Evolutionary conservation across 371 early-diverging fungal species (phyloP).

Genomic region (Syncephalastrum racemosum): DNA sequence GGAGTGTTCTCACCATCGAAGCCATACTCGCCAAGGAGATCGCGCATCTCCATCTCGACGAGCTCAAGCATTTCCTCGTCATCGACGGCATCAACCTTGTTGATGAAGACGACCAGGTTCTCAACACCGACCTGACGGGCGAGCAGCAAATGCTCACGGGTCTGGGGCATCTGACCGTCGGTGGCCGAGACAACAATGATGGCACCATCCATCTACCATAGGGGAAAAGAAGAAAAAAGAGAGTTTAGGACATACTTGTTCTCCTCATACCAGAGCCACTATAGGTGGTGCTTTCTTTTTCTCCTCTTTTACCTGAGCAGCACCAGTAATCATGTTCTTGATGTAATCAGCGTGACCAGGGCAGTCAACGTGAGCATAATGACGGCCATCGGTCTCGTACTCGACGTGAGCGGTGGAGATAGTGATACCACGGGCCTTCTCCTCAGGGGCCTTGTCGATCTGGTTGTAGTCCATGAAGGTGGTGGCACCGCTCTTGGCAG

Average conservation of each 20-base stretch:
- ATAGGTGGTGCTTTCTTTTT: no score
- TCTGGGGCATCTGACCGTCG: constrained; percentile 95
- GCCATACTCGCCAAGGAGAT: constrained; percentile 88
- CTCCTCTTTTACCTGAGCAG: constrained; percentile 88
- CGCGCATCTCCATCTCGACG: constrained; percentile 99
- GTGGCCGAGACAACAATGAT: constrained; percentile 98
- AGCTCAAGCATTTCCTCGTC: constrained; percentile 97
- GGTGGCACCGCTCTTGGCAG: constrained; percentile 72
- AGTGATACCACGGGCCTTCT: constrained; percentile 97
- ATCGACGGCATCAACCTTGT: constrained; percentile 98
- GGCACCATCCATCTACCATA: constrained; percentile 89
- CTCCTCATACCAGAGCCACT: not conserved
- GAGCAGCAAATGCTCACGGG: constrained; percentile 95
- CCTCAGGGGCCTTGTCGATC: constrained; percentile 98
- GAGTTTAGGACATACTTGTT: constrained; percentile 1
- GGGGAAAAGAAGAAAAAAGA: no score
- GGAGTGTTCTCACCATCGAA: constrained; percentile 94
- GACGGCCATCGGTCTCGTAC: constrained; percentile 88
- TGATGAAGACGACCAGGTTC: constrained; percentile 96
- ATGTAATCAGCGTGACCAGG: constrained; percentile 99
- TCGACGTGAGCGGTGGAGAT: constrained; percentile 96
- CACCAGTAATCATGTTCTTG: constrained; percentile 99
- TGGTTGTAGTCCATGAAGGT: constrained; percentile 92
- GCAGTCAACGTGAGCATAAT: constrained; percentile 99
- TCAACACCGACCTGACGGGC: constrained; percentile 97